Evolutionary conservation across 768 basidiomycete genomes (phyloP).

Genomic region (Hydnum rufescens): DNA sequence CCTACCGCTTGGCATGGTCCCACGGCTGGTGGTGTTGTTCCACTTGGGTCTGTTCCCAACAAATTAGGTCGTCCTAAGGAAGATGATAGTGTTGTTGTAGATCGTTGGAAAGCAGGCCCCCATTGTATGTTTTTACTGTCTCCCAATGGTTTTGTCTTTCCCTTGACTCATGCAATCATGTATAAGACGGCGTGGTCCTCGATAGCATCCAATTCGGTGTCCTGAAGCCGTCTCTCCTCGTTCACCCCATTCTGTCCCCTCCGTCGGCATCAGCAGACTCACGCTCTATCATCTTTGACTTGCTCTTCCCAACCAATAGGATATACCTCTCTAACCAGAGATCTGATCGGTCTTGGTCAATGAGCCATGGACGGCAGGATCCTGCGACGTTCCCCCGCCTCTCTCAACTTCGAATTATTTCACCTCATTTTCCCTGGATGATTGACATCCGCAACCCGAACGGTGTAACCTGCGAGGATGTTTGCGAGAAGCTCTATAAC

Average conservation of each 20-base stretch:
- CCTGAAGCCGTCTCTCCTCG: conserved; percentile 7
- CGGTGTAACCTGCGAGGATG: conserved; percentile 7
- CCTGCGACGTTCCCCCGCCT: conserved; percentile 10
- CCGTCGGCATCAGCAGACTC: conserved; percentile 5
- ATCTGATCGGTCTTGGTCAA: conserved; percentile 8
- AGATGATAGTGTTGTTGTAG: not conserved
- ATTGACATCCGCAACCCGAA: conserved; percentile 7
- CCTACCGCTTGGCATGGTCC: not conserved
- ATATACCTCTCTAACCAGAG: conserved; percentile 9
- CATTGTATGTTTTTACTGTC: not conserved
- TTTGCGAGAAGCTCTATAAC: conserved; percentile 6
- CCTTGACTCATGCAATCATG: not conserved
- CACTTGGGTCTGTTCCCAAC: not conserved
- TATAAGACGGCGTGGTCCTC: conserved; percentile 7
- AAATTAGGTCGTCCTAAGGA: not conserved
- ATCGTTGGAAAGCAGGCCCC: not conserved
- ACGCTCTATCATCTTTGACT: conserved; percentile 7
- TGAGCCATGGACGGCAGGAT: conserved; percentile 8
- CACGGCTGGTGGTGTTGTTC: not conserved
- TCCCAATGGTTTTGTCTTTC: not conserved
- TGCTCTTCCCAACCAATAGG: conserved; percentile 10
- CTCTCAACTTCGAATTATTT: conserved; percentile 6
- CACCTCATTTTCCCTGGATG: conserved; percentile 8
- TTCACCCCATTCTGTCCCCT: conserved; percentile 8
- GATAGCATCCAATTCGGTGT: conserved; percentile 6